Base-by-base conservation (phyloP, 176 grass and related monocot species). In the Carex littledalei region DNA sequence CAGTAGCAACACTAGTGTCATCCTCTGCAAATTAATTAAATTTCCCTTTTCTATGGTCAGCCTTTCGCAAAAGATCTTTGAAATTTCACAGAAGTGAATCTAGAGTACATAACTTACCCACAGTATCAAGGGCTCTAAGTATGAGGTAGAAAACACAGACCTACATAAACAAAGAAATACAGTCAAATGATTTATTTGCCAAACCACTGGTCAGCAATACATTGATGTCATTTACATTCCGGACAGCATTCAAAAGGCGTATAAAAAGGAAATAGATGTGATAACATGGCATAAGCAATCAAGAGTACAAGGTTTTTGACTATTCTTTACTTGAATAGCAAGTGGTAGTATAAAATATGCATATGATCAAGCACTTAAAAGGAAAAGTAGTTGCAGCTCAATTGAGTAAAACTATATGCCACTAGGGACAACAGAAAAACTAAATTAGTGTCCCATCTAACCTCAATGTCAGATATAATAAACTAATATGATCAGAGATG, bases 131-230 rank as follows among this genome's bases (percentile, higher is more conserved):
- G 47, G 91, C 96, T 78, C 96, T 92, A 87, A 99, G 96, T 76
- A 99, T 90, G 79, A 99, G 90, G 85, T 99, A 99, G 91, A 99
- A 99, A 83, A 99, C 80, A 87, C 96, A 99, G 37, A 99, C 93
- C 96, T 99, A 87, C 88, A 89, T 8, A 45, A 31, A 81, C 52
- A 70, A 75, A 78, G 55, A 20, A 35, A 22, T 22, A 76, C 20
- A 59, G 39, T 43, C 10, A 82, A 34, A 67, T 67, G 49, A 83
- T 63, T 80, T 68, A 57, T 56, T 57, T 57, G 50, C 15, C 14
- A 78, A 78, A 78, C 50, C 7, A 55, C 14, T 57, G 22, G 52
- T 26, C 26, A 56, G 12, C 14, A 65, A 65, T 43, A 82, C 17
- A 65, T 53, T 54, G 22, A 76, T 29, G 13, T 50, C 12, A 15